These are phyloP conservation scores for Pseudopithomyces chartarum DNA, from an alignment of 2,329 filamentous ascomycete genomes.

Conservation along the genomic window DNA sequence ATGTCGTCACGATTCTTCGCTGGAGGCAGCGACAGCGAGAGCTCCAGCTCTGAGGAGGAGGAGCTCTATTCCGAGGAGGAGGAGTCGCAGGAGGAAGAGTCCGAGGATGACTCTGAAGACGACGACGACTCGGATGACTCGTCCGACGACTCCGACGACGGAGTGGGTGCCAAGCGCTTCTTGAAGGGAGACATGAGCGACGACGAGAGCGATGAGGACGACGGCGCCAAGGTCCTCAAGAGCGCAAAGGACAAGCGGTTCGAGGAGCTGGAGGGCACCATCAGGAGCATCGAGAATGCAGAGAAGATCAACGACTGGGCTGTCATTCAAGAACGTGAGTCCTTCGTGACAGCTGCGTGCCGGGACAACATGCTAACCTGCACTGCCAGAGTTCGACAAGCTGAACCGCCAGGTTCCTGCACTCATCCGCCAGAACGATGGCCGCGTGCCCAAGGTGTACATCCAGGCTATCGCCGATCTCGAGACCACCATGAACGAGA, in stretches of 20 bases:
- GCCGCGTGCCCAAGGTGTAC: constrained; percentile 86
- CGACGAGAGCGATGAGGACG: constrained; percentile 83
- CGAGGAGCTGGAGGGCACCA: constrained; percentile 88
- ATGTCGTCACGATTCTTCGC: constrained; percentile 89
- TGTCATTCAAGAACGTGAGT: constrained; percentile 83
- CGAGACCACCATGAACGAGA: constrained; percentile 93
- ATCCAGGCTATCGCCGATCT: constrained; percentile 92
- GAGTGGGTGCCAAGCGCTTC: constrained; percentile 79
- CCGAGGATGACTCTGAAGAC: constrained; percentile 53
- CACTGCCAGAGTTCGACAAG: constrained; percentile 81
- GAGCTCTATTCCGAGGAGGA: constrained; percentile 88
- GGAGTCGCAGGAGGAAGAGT: constrained; percentile 48
- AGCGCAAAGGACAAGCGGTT: constrained; percentile 97
- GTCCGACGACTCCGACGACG: constrained; percentile 58
- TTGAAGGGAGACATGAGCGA: constrained; percentile 78
- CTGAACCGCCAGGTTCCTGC: constrained; percentile 79
- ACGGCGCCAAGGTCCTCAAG: constrained; percentile 85
- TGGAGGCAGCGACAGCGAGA: constrained; percentile 70
- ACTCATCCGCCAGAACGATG: constrained; percentile 62
- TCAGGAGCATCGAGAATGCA: constrained; percentile 92
- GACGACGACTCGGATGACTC: constrained; percentile 62
- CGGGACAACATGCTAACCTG: constrained; percentile 23
- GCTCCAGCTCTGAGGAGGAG: constrained; percentile 96
- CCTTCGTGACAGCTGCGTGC: constrained; percentile 2
- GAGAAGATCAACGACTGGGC: constrained; percentile 98